Base-by-base conservation (phyloP, 129 eudicot species). In the Flaveria ramosissima region DNA sequence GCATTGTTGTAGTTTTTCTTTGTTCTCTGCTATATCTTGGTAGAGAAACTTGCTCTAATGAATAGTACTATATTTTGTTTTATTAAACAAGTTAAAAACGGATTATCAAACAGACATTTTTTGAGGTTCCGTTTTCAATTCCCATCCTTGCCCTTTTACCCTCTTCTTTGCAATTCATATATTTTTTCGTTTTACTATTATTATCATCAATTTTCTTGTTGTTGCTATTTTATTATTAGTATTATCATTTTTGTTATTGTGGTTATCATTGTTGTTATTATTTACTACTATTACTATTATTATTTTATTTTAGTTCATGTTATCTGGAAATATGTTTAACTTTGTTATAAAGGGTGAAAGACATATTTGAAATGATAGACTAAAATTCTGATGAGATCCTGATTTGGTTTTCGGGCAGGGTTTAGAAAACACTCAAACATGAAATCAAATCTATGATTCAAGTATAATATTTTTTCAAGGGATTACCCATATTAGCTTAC, bases 101-200 rank as follows among this genome's bases (percentile, higher is more conserved):
- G 66, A 30, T 24, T 24, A 12, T 60, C 66, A 60, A 60, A 60
- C 39, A 7, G 26, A 60, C 26, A 24, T 36, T 36, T 60, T 36
- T 13, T 60, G 66, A 60, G 39, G n/a, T 26, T 61, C 42, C 7
- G 19, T 61, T 17, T 61, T 61, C 3, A 9, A 26, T 61, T 61
- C 39, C 67, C 67, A 26, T 13, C 67, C 67, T 41, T 61, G 19
- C 42, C 10, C 67, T 61, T 61, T 61, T 61, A 24, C 42, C 67
- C 42, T 12, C 17, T 26, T 12, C 23, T 60, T 61, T 26, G 67
- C 67, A 24, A 60, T 26, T 24, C 42, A 39, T 24, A 61, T 12
- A 30, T 30, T 4, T 30, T 30, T 26, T 62, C 11, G 0, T 60
- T 21, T 30, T 63, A 24, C 14, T 6, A 63, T 16, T 27, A 9